Evolutionary conservation across 2,329 filamentous ascomycete genomes (phyloP).

Genomic region (Raffaelea albimanens): DNA sequence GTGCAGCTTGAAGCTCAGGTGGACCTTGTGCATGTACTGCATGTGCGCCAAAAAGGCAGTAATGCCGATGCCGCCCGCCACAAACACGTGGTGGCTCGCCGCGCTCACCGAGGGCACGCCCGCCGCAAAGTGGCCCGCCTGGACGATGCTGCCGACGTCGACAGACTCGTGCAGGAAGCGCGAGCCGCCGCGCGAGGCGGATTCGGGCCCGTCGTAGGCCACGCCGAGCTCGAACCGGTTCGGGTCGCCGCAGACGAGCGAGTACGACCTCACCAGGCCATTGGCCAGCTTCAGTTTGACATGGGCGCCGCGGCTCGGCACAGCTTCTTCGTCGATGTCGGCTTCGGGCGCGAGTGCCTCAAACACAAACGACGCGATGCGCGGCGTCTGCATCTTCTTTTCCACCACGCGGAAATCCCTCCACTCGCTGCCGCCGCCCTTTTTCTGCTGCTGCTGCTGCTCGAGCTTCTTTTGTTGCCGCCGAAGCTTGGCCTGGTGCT

Average conservation of each 20-base stretch:
- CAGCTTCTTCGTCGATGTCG: slow-evolving; percentile 21
- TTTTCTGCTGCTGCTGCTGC: slow-evolving; percentile 5
- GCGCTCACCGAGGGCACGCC: slow-evolving; percentile 34
- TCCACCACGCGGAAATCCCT: slow-evolving; percentile 36
- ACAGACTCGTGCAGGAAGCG: slow-evolving; percentile 43
- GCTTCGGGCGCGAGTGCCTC: slow-evolving; percentile 24
- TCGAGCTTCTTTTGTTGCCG: neutral
- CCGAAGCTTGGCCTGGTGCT: slow-evolving; percentile 21
- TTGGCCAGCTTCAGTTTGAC: slow-evolving; percentile 47
- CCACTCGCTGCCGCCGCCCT: slow-evolving; percentile 25
- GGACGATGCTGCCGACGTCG: slow-evolving; percentile 37
- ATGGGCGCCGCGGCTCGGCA: slow-evolving; percentile 37
- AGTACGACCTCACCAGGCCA: slow-evolving; percentile 50
- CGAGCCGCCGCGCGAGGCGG: slow-evolving; percentile 48
- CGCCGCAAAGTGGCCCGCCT: slow-evolving; percentile 39
- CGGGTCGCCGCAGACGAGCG: slow-evolving; percentile 41
- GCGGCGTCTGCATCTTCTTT: slow-evolving; percentile 39
- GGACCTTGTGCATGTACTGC: slow-evolving; percentile 29
- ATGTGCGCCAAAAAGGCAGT: slow-evolving; percentile 52
- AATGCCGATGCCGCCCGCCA: slow-evolving; percentile 56
- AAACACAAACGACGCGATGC: slow-evolving; percentile 42
- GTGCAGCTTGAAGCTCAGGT: slow-evolving; percentile 45
- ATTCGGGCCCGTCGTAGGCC: slow-evolving; percentile 26
- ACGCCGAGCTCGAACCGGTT: slow-evolving; percentile 48
- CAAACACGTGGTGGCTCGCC: slow-evolving; percentile 51